Evolutionary conservation across 306 rosid species (phyloP).

Genomic region (Glycine latifolia): DNA sequence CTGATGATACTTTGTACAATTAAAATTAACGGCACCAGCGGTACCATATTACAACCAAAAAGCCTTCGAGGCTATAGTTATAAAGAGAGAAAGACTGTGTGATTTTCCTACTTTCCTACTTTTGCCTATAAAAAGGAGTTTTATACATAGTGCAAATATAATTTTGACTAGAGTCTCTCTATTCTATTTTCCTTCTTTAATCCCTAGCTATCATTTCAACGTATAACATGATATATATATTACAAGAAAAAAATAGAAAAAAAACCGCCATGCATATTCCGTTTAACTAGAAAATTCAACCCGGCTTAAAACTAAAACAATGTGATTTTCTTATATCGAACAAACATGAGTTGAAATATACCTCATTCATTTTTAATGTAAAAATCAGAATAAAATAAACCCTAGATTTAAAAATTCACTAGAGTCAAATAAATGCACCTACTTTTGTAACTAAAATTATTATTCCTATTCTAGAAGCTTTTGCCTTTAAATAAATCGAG

Average conservation of each 20-base stretch:
- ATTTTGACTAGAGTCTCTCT: not conserved
- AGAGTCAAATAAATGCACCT: not conserved
- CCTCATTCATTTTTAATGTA: not conserved
- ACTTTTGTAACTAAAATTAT: not conserved
- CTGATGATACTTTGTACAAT: not conserved
- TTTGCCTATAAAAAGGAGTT: not conserved
- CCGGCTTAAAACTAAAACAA: not conserved
- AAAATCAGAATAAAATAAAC: not conserved
- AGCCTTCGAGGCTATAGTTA: too few relatives aligned
- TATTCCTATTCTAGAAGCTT: constrained; percentile 35
- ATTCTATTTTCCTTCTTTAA: not conserved
- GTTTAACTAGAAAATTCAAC: not conserved
- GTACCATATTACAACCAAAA: too few relatives aligned
- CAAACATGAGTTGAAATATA: not conserved
- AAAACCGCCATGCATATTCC: not conserved
- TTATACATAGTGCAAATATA: not conserved
- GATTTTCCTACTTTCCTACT: not conserved
- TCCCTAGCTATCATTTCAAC: not conserved
- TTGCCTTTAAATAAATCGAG: not conserved
- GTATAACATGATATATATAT: not conserved
- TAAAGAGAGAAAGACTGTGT: too few relatives aligned
- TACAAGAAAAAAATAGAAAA: not conserved
- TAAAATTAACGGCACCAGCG: not conserved
- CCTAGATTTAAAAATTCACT: not conserved
- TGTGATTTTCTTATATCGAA: not conserved